Percentiles rank a stretch among this genome's conserved stretches.
Conservation (phyloP, 306 rosid genomes). For the Acmispon strigosus region DNA sequence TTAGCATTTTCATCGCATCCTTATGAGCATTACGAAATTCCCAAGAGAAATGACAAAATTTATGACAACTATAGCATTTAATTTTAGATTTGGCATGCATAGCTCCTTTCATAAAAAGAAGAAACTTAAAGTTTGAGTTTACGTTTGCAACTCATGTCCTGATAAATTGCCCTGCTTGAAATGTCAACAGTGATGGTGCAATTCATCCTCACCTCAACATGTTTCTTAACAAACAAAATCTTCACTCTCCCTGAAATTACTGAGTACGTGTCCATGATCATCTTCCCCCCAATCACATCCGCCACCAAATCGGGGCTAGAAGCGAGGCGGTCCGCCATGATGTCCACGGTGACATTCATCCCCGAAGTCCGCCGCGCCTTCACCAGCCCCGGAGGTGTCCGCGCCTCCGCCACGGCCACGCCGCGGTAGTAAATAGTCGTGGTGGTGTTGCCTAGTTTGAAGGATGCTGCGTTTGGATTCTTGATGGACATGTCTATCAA, state of each 20-base stretch:
- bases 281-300: slow-evolving; percentile 26
- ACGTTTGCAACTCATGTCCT: slow-evolving; percentile 38
- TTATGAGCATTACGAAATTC: too few relatives aligned
- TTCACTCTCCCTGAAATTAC: slow-evolving; percentile 52
- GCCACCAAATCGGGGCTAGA: slow-evolving; percentile 21
- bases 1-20: too few relatives aligned
- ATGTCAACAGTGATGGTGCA: slow-evolving; percentile 40
- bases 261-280: slow-evolving; percentile 40
- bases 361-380: slow-evolving; percentile 33
- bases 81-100: too few relatives aligned
- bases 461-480: slow-evolving; percentile 50
- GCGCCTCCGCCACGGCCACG: slow-evolving; percentile 36
- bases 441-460: slow-evolving; percentile 44
- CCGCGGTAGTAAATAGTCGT: slow-evolving; percentile 37
- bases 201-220: slow-evolving; percentile 47
- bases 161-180: slow-evolving; percentile 25
- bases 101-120: too few relatives aligned
- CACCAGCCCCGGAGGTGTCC: slow-evolving; percentile 29
- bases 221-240: slow-evolving; percentile 38
- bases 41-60: too few relatives aligned
- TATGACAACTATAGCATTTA: too few relatives aligned
- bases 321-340: slow-evolving; percentile 31
- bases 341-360: slow-evolving; percentile 45
- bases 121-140: slow-evolving; percentile 36
- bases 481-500: slow-evolving; percentile 43